Evolutionary conservation across 441 rosid species (phyloP).

Genomic region (Dalechampia spathulata): DNA sequence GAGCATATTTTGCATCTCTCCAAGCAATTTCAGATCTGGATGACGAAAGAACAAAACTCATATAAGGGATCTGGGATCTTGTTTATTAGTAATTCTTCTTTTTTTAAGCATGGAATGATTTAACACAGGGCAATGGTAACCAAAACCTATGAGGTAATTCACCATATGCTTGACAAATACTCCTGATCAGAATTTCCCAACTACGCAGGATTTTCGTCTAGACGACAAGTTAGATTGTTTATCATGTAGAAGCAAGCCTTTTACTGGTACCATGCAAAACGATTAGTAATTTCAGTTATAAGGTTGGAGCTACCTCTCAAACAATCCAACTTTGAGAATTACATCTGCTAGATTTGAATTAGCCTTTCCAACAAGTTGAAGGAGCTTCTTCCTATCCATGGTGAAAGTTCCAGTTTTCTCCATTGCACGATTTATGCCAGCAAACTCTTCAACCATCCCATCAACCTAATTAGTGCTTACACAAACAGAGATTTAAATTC

Average conservation of each 20-base stretch:
- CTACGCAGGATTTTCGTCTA: no score
- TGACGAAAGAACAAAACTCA: slow-evolving; percentile 4
- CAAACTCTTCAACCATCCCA: slow-evolving; percentile 94
- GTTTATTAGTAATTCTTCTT: background rate
- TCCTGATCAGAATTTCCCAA: no score
- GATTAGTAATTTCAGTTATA: background rate
- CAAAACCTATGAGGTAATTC: no score
- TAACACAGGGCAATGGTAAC: no score
- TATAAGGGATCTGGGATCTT: background rate
- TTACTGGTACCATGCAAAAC: slow-evolving; percentile 1
- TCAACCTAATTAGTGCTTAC: slow-evolving; percentile 52
- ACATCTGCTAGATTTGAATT: slow-evolving; percentile 92
- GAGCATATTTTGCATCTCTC: slow-evolving; percentile 93
- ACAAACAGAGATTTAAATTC: no score
- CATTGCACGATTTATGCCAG: slow-evolving; percentile 79
- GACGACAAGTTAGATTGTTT: background rate
- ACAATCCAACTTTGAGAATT: slow-evolving; percentile 92
- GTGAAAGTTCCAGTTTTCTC: slow-evolving; percentile 88
- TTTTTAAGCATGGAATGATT: background rate
- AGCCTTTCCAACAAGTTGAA: slow-evolving; percentile 93
- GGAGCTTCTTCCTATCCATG: slow-evolving; percentile 84
- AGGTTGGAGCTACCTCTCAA: slow-evolving; percentile 56
- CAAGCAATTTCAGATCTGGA: slow-evolving; percentile 94
- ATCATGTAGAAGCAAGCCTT: background rate
- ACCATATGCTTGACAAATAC: no score